These are phyloP conservation scores for Boechera retrofracta DNA, from an alignment of 345 rosid genomes.

Conservation along the genomic window DNA sequence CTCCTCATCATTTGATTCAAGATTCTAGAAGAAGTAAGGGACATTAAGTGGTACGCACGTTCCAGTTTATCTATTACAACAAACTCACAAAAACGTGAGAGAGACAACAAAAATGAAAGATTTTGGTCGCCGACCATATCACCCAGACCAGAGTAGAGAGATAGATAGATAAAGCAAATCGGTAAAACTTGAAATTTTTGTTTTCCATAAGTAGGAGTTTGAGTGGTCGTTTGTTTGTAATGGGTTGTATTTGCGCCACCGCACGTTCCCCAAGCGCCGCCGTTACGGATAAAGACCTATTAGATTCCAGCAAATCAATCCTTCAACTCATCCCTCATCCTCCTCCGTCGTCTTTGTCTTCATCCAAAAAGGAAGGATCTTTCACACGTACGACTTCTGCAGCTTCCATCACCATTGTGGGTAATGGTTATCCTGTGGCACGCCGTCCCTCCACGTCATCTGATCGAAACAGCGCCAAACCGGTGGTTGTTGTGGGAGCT, in stretches of 20 bases:
- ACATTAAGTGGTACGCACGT: conserved; percentile 46
- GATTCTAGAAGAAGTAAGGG: conserved; percentile 14
- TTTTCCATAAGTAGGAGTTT: neutral
- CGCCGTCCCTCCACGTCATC: conserved; percentile 44
- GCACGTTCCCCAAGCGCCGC: conserved; percentile 46
- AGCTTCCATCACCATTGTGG: conserved; percentile 43
- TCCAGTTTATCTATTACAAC: conserved; percentile 16
- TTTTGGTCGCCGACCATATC: conserved; percentile 38
- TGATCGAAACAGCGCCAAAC: conserved; percentile 28
- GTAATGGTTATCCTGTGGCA: conserved; percentile 27
- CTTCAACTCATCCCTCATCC: conserved; percentile 38
- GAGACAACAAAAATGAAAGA: conserved; percentile 33
- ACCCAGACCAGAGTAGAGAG: neutral
- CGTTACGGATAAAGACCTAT: conserved; percentile 23
- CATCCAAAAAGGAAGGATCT: conserved; percentile 36
- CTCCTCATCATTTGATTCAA: conserved; percentile 11
- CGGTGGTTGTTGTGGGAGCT: conserved; percentile 30
- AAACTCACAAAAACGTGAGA: conserved; percentile 43
- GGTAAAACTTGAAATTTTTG: neutral
- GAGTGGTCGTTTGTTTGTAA: conserved; percentile 39
- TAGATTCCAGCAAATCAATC: conserved; percentile 45
- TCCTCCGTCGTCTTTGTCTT: conserved; percentile 29
- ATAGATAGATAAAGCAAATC: conserved; percentile 15
- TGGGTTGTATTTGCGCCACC: conserved; percentile 49
- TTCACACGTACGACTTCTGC: conserved; percentile 25